Evolutionary conservation across 805 yeast genomes (phyloP), one percentile per base, ranked within the genome.

Genomic region (Starmerella etchellsii): DNA sequence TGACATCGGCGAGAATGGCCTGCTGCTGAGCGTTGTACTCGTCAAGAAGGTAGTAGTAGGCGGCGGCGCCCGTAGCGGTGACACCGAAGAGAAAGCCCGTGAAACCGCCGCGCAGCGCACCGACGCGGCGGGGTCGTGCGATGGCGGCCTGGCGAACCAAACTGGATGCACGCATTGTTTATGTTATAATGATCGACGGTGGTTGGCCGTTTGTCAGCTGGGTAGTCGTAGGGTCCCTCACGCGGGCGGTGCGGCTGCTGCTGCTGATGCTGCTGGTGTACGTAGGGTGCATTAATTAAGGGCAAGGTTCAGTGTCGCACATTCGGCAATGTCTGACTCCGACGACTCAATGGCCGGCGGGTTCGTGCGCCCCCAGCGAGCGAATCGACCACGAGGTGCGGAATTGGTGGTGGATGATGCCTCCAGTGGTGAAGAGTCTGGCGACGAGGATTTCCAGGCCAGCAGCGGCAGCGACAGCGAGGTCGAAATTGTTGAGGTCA

Each of bases 81-180:
- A 78, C 80, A 34, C 95, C 94, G 24, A 76, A 65, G 40, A 83
- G 68, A 61, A 83, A 84, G 2, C 95, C 95, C 40, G 81, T 64
- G 47, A 83, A 65, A 4, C 68, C 64, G 31, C 51, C 56, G n/a
- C 57, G 49, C 16, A 52, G 41, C 19, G 57, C 57, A 14, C 50
- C 51, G 18, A 43, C 42, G 15, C 46, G 40, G 32, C 48, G 43
- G 22, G 36, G 33, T 4, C 9, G 36, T 5, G 34, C 37, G 8
- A 35, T 34, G 25, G 27, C 37, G 31, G 42, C 34, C 11, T 24
- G 33, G 16, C 42, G 37, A 3, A 24, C 21, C 22, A 34, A n/a
- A 18, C 30, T 34, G n/a, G 34, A 20, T 4, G 34, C 34, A 13
- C 25, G 34, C 34, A 31, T 31, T 23, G 10, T 23, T 23, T 23